Evolutionary conservation across 2,329 filamentous ascomycete genomes (phyloP).

Genomic region (Sphaerostilbella broomeana): DNA sequence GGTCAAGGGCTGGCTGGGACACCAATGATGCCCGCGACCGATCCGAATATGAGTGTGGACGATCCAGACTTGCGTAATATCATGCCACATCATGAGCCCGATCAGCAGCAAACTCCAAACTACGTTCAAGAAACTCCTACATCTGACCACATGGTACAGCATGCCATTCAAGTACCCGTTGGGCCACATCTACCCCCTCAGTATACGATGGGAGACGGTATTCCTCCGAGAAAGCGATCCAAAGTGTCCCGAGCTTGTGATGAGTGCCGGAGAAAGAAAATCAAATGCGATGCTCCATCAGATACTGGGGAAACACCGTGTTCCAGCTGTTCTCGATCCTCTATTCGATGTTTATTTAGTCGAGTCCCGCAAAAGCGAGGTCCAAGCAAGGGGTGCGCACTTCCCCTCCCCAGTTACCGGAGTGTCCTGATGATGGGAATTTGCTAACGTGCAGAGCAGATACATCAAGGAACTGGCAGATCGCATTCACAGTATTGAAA

Average conservation of each 20-base stretch:
- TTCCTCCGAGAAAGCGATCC: conserved; percentile 66
- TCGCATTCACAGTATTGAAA: conserved; percentile 74
- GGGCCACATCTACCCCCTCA: conserved; percentile 31
- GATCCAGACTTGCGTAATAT: conserved; percentile 38
- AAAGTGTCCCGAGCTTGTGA: conserved; percentile 88
- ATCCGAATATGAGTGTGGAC: conserved; percentile 37
- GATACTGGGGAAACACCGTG: conserved; percentile 69
- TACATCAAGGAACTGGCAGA: conserved; percentile 92
- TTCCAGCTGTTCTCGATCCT: conserved; percentile 71
- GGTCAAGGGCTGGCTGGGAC: conserved; percentile 45
- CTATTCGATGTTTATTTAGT: conserved; percentile 76
- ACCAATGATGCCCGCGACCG: conserved; percentile 43
- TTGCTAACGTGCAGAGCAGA: conserved; percentile 34
- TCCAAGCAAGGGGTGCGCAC: conserved; percentile 70
- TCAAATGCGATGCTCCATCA: conserved; percentile 76
- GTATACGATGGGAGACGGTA: conserved; percentile 47
- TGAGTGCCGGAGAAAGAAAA: conserved; percentile 83
- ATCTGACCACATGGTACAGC: conserved; percentile 31
- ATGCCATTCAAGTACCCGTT: conserved; percentile 30
- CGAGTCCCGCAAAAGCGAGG: conserved; percentile 82
- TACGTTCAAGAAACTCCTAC: conserved; percentile 34
- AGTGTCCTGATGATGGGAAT: not conserved
- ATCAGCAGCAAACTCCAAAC: conserved; percentile 29
- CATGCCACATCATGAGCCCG: conserved; percentile 36
- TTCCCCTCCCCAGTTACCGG: not conserved